Base-by-base conservation (phyloP, 1,284 basidiomycete genomes). In the Cryptococcus depauperatus region DNA sequence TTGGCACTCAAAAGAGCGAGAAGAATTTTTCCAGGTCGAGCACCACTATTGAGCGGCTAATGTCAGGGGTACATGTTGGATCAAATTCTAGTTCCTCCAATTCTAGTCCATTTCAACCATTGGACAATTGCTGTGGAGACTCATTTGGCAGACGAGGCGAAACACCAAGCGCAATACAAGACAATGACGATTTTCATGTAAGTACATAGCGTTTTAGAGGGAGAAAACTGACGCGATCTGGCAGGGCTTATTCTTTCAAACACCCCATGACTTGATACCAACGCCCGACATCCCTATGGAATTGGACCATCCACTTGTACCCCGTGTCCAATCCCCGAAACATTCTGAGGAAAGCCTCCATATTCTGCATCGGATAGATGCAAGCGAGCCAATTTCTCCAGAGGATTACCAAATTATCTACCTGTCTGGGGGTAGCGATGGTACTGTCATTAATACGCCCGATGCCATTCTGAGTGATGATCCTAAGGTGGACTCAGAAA, bases 241-340 rank as follows among this genome's bases (percentile, higher is more conserved):
- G 2, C 46, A 63, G 51, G 62, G 60, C 7, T 47, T 69, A 11
- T 69, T 69, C 57, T 69, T 64, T 53, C 59, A 63, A 9, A 63
- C 66, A 3, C 66, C 66, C 2, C 46, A 53, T 21, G 57, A 62
- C 34, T 16, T 22, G 22, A 16, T 25, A 16, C 39, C 27, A 4
- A 41, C 39, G 21, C 22, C 34, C 16, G 22, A 23, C 27, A 27
- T 42, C 16, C 19, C 30, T 44, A 32, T 21, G 14, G n/a, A 32
- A 23, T 21, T 9, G 11, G 28, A 14, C 28, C 33, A 2, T 16
- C 23, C 18, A 18, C 29, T 13, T 33, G 30, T 23, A 18, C 35
- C 13, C 39, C 39, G n/a, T 34, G 27, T 14, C 32, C 11, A 33
- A 14, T 18, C 30, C 19, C 35, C 21, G 21, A 45, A 13, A 39